Conservation (phyloP, 1,284 basidiomycete species). For the Tilletia walkeri region DNA sequence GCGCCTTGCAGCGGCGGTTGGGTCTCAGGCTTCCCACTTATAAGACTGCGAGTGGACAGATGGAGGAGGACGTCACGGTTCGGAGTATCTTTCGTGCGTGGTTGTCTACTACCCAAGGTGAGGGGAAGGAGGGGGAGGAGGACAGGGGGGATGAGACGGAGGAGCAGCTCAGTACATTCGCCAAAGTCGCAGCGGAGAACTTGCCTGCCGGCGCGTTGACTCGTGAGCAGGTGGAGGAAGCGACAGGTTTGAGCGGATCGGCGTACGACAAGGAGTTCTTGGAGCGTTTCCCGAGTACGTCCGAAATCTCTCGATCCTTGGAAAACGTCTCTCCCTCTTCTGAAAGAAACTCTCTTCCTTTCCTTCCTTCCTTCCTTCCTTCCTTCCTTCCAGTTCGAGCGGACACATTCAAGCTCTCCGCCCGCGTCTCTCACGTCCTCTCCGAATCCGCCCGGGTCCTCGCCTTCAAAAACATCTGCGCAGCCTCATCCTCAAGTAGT, state of each 20-base stretch:
- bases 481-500: background rate
- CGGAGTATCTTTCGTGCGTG: constrained; percentile 3
- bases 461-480: constrained; percentile 39
- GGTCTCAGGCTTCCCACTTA: constrained; percentile 14
- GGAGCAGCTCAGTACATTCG: constrained; percentile 13
- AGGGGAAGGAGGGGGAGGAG: background rate
- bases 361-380: constrained; percentile 4
- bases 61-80: constrained; percentile 7
- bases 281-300: constrained; percentile 38
- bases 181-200: constrained; percentile 2
- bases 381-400: constrained; percentile 31
- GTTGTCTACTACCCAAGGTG: background rate
- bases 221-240: constrained; percentile 35
- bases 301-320: background rate
- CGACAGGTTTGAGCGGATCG: constrained; percentile 34
- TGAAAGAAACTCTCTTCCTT: background rate
- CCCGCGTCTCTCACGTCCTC: constrained; percentile 48
- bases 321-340: background rate
- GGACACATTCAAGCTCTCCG: constrained; percentile 40
- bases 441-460: constrained; percentile 47
- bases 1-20: constrained; percentile 33
- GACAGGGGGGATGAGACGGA: constrained; percentile 12
- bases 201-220: constrained; percentile 28
- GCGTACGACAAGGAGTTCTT: constrained; percentile 49
- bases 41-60: background rate